These are phyloP conservation scores for Zopfia rhizophila DNA, from an alignment of 2,329 filamentous ascomycete genomes.

Conservation along the genomic window DNA sequence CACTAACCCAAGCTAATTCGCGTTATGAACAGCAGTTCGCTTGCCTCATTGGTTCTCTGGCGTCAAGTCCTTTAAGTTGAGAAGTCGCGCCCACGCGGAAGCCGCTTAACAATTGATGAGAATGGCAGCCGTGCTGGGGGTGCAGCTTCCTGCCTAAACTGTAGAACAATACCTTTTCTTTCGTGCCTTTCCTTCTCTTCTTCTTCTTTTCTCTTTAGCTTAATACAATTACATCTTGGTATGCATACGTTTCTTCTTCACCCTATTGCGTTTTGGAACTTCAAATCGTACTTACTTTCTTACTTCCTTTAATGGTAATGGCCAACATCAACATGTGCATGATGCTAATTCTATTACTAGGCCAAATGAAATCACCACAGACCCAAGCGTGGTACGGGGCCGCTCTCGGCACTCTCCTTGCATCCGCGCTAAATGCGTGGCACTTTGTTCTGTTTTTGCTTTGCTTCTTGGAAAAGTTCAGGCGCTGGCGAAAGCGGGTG, in stretches of 20 bases:
- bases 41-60: too few relatives aligned
- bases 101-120: too few relatives aligned
- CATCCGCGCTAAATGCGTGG: background rate
- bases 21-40: too few relatives aligned
- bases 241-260: slow-evolving; percentile 5
- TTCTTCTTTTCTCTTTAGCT: slow-evolving; percentile 5
- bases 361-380: slow-evolving; percentile 4
- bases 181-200: slow-evolving; percentile 8
- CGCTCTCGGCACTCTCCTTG: slow-evolving; percentile 2
- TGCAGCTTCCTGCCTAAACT: slow-evolving; percentile 2
- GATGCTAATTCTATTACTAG: slow-evolving; percentile 7
- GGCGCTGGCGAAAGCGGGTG: too few relatives aligned
- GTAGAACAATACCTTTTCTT: slow-evolving; percentile 2
- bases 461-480: too few relatives aligned
- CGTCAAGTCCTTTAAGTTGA: too few relatives aligned
- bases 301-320: too few relatives aligned
- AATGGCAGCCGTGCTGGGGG: slow-evolving; percentile 5
- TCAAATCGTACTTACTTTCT: too few relatives aligned
- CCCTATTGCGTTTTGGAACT: too few relatives aligned
- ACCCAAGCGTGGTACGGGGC: slow-evolving; percentile 6
- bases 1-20: too few relatives aligned
- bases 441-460: slow-evolving; percentile 1
- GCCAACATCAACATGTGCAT: too few relatives aligned
- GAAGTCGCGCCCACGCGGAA: too few relatives aligned
- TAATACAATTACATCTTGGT: background rate